These are phyloP conservation scores for Tetrahymena malaccensis DNA, from an alignment of 73 alveolate species.

Conservation along the genomic window DNA sequence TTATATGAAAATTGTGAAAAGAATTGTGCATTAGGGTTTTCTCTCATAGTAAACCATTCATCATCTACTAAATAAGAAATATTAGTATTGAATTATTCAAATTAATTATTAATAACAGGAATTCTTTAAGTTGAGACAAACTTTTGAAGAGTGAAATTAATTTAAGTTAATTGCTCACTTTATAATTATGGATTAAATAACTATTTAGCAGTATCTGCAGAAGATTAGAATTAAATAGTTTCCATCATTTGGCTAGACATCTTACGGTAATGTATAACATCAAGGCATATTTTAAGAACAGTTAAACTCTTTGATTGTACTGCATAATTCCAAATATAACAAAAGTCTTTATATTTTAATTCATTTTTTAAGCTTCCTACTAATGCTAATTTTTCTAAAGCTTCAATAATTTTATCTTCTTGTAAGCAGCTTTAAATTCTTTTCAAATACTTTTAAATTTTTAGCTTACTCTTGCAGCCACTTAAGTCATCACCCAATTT, in stretches of 20 bases:
- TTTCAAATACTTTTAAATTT: neutral
- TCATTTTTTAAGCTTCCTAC: neutral
- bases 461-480: neutral
- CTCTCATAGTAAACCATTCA: neutral
- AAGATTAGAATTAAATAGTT: neutral
- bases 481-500: neutral
- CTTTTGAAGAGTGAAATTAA: neutral
- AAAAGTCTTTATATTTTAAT: neutral
- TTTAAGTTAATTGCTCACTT: neutral
- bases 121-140: neutral
- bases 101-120: neutral
- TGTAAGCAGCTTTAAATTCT: neutral
- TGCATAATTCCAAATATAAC: neutral
- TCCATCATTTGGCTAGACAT: neutral
- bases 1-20: neutral
- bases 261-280: neutral
- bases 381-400: neutral
- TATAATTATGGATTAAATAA: neutral
- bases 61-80: neutral
- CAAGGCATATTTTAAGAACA: neutral
- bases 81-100: neutral
- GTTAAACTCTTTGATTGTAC: neutral
- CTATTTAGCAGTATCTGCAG: neutral
- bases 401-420: neutral
- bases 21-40: neutral